Percentiles rank a stretch among this genome's conserved stretches.
Evolutionary conservation across 2,329 filamentous ascomycete genomes (phyloP).

Genomic region (Colletotrichum noveboracense): DNA sequence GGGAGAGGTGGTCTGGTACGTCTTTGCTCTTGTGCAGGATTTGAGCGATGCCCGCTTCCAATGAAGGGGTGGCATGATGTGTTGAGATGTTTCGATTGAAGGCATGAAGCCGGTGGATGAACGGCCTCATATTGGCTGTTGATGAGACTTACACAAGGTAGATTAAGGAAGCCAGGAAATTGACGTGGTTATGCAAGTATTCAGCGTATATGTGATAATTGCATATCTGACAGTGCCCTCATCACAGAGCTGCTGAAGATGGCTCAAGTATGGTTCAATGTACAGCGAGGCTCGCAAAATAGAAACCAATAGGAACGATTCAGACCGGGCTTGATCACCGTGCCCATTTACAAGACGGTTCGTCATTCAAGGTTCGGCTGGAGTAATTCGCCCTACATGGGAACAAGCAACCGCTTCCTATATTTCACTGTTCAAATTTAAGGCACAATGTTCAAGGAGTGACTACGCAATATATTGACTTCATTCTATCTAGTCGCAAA

Average conservation of each 20-base stretch:
- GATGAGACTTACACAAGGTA: constrained; percentile 2
- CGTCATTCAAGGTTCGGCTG: neutral
- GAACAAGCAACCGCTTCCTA: too few relatives aligned
- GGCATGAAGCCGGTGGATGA: neutral
- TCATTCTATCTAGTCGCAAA: constrained; percentile 22
- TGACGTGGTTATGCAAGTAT: neutral
- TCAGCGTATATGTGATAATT: neutral
- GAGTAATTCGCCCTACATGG: too few relatives aligned
- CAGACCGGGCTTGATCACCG: neutral
- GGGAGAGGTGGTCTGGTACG: constrained; percentile 53
- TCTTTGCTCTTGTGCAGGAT: constrained; percentile 29
- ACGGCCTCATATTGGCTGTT: neutral
- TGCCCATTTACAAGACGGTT: neutral
- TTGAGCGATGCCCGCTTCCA: neutral
- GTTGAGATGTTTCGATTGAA: neutral
- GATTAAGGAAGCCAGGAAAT: neutral
- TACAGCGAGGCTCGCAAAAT: neutral
- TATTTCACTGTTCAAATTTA: neutral
- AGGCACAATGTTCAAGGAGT: neutral
- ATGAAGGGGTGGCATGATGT: neutral
- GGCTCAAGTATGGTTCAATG: neutral
- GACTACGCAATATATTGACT: constrained; percentile 16
- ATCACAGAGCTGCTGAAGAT: neutral
- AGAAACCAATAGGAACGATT: neutral
- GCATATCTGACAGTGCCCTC: neutral